Percentiles rank a stretch among this genome's conserved stretches.
phyloP scores from a whole-genome alignment of 2,329 filamentous ascomycete species.

The Ascochyta rabiei region DNA sequence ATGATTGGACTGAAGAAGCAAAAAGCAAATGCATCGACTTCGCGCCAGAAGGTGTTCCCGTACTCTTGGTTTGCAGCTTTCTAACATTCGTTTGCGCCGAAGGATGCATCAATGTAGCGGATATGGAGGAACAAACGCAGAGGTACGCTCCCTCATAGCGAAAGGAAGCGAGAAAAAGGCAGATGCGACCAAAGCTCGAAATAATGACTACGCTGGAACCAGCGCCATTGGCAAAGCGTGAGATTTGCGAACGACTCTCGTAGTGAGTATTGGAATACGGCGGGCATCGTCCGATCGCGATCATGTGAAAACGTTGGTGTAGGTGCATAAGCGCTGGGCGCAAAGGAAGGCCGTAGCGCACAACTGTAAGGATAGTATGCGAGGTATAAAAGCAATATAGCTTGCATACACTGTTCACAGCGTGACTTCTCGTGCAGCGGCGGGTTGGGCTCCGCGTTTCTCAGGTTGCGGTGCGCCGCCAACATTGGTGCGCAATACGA shows the following conservation, averaged over 20 bases:
- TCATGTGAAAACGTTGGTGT: conserved; percentile 20
- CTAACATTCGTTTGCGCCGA: conserved; percentile 2
- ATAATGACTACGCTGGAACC: background rate
- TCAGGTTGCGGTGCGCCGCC: background rate
- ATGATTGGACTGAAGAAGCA: conserved; percentile 1
- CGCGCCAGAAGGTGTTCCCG: background rate
- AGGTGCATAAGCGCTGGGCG: conserved; percentile 31
- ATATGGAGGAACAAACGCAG: background rate
- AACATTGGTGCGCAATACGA: background rate
- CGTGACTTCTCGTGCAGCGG: conserved; percentile 20
- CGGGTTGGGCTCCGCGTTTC: conserved; percentile 5
- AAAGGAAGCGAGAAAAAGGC: background rate
- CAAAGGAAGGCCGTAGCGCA: conserved; percentile 15
- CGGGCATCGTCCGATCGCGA: background rate
- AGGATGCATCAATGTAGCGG: background rate
- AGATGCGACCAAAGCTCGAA: background rate
- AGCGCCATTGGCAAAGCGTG: background rate
- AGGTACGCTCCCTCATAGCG: background rate
- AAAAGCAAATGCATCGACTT: conserved; percentile 12
- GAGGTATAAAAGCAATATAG: conserved; percentile 22
- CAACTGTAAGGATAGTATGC: conserved; percentile 19
- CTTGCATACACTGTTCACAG: conserved; percentile 18
- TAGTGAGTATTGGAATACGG: background rate
- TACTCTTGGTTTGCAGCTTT: background rate
- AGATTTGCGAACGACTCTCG: background rate